Evolutionary conservation across 495 filamentous ascomycete genomes (phyloP).

Genomic region (Tuber brumale): DNA sequence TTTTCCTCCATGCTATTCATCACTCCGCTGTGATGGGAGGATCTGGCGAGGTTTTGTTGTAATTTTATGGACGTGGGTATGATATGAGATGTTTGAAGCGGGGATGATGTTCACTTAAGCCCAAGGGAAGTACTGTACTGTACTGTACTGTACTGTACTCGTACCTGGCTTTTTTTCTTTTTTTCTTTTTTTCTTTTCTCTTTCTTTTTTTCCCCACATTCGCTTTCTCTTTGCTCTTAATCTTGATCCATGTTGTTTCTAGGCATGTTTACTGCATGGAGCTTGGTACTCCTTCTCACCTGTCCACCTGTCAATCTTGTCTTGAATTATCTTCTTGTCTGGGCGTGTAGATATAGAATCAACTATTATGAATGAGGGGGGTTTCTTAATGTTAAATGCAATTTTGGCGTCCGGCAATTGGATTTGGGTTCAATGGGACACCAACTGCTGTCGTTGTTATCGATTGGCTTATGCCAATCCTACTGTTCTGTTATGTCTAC

Average conservation of each 20-base stretch:
- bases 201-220: not conserved
- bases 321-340: constrained; percentile 64
- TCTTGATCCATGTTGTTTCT: not conserved
- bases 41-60: not conserved
- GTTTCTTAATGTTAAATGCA: not conserved
- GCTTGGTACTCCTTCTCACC: constrained; percentile 59
- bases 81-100: constrained; percentile 60
- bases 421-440: constrained; percentile 74
- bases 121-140: constrained; percentile 48
- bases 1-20: not conserved
- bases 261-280: constrained; percentile 56
- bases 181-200: no score
- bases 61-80: constrained; percentile 46
- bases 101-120: constrained; percentile 68
- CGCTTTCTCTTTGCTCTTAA: not conserved
- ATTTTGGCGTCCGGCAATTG: constrained; percentile 50
- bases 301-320: constrained; percentile 60
- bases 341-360: constrained; percentile 43
- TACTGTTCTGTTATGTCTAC: constrained; percentile 66
- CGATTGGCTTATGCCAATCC: constrained; percentile 69
- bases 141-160: no score
- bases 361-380: not conserved
- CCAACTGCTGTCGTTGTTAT: constrained; percentile 77
- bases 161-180: no score
- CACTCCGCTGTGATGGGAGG: not conserved